These are phyloP conservation scores for Nitzschia inconspicua DNA, from an alignment of 108 stramenopile species.

Conservation along the genomic window DNA sequence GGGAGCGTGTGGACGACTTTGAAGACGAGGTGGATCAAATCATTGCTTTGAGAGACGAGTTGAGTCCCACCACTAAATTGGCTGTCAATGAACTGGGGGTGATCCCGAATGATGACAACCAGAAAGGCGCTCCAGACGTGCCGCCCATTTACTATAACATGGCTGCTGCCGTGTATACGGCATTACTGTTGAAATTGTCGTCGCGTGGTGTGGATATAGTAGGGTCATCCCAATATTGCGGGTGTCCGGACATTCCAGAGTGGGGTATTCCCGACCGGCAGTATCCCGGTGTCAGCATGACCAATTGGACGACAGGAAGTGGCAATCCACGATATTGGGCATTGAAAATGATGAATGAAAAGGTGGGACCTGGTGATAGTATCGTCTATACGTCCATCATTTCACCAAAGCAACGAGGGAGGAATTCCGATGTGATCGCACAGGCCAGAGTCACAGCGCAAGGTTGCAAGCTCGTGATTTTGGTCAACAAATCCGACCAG, in stretches of 20 bases:
- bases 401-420: not conserved
- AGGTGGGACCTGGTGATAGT: not conserved
- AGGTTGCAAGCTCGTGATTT: not conserved
- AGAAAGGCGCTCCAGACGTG: not conserved
- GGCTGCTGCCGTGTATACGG: not conserved
- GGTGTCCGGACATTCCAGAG: conserved; percentile 1
- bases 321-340: conserved; percentile 10
- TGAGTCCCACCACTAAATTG: not conserved
- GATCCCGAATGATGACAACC: not conserved
- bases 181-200: not conserved
- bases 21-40: not conserved
- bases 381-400: not conserved
- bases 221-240: conserved; percentile 5
- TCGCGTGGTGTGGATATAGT: not conserved
- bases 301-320: conserved; percentile 9
- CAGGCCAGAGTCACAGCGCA: not conserved
- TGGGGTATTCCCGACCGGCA: conserved; percentile 4
- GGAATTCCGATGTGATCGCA: not conserved
- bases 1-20: not conserved
- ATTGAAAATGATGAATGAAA: not conserved
- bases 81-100: conserved; percentile 4
- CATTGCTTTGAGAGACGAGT: not conserved
- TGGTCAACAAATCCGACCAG: not conserved
- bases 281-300: conserved; percentile 11
- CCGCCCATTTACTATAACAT: not conserved